Conservation (phyloP, 257 asterid genomes). For the Capsicum rhomboideum region DNA sequence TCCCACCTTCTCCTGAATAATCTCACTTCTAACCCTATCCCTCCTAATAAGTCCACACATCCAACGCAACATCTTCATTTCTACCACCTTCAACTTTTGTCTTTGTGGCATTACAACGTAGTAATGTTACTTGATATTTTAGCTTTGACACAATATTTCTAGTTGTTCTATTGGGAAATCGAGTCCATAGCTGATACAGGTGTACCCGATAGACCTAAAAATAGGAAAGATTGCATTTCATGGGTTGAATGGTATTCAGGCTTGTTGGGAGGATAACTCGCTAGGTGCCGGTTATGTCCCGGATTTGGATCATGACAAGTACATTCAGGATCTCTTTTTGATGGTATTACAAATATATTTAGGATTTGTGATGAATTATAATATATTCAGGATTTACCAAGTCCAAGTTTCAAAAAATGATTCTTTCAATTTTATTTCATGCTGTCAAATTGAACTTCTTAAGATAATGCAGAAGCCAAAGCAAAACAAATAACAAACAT, state of each 20-base stretch:
- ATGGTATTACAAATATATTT: neutral
- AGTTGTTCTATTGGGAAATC: neutral
- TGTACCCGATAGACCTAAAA: neutral
- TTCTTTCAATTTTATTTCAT: neutral
- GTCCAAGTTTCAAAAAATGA: neutral
- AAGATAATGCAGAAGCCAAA: neutral
- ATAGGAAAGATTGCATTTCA: neutral
- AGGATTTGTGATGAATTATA: neutral
- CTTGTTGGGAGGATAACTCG: neutral
- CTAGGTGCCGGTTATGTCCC: neutral
- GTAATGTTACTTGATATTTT: neutral
- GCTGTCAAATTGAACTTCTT: neutral
- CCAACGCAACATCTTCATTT: too few species aligned
- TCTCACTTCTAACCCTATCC: too few species aligned
- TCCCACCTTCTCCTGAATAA: too few species aligned
- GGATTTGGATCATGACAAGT: neutral
- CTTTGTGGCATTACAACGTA: neutral
- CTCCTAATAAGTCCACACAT: too few species aligned
- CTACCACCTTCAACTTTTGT: too few species aligned
- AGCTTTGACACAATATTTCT: neutral
- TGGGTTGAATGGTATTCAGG: neutral
- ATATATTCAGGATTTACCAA: neutral
- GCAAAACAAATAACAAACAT: conserved; percentile 15
- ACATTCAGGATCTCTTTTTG: neutral
- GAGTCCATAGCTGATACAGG: neutral